Evolutionary conservation across 257 asterid genomes (phyloP), one percentile per base, ranked within the genome.

Genomic region (Solanum habrochaites): DNA sequence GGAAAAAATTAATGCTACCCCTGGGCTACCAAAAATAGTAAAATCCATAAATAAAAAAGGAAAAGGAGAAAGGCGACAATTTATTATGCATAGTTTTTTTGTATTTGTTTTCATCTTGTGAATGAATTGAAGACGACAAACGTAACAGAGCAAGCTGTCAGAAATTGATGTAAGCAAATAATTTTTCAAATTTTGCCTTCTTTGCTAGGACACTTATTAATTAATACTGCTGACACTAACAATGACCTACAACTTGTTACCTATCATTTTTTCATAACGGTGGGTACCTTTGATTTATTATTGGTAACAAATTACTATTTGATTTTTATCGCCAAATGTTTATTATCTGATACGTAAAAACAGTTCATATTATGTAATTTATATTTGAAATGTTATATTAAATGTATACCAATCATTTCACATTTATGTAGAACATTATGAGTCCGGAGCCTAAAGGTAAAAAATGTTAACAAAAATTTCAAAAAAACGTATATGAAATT

Each of bases 111-210:
- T 49, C 85, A 47, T 80, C 66, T 47, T 80, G 67, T 80, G 85
- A 47, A 47, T 47, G 27, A 80, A 80, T 80, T 80, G 67, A 80
- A 80, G 27, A 80, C 13, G 85, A 80, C 27, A 80, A 47, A 47
- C 43, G 39, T 35, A 31, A 69, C 23, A 3, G n/a, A 47, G 85
- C 85, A 80, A 80, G 20, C 85, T 80, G 85, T n/a, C 85, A 29
- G 85, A 80, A 80, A 67, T 80, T 47, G 85, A 80, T 47, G 69
- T 49, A 47, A 80, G 43, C 29, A 52, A 0, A 87, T 89, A 91
- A 90, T 88, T 20, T 56, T 89, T 92, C 93, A 88, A 15, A 82
- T 43, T 85, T 86, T 64, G 43, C 25, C 83, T 91, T 93, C 91
- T 92, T 91, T 81, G n/a, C 14, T 27, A 4, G 49, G 74, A 64